These are phyloP conservation scores for Pichia sp. DNA, from an alignment of 1,139 yeast genomes.

Conservation along the genomic window DNA sequence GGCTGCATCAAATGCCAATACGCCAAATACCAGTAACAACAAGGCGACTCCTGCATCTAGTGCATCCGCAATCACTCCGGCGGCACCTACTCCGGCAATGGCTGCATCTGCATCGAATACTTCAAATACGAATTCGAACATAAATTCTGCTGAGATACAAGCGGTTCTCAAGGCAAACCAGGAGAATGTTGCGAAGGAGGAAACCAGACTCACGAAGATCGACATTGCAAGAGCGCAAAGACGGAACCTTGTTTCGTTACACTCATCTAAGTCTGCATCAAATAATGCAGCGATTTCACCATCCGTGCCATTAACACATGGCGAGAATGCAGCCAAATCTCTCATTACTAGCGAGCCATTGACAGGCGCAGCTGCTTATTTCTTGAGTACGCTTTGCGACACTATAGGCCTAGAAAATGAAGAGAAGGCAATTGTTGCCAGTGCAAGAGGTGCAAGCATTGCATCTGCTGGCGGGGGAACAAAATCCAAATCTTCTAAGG, in stretches of 20 bases:
- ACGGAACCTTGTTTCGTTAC: conserved; percentile 34
- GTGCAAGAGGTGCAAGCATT: conserved; percentile 1
- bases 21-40: background rate
- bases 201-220: conserved; percentile 16
- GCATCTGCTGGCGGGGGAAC: background rate
- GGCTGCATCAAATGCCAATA: background rate
- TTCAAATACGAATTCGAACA: conserved; percentile 10
- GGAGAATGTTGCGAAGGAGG: conserved; percentile 24
- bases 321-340: background rate
- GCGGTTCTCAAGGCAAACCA: conserved; percentile 23
- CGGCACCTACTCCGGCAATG: background rate
- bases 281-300: background rate
- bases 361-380: conserved; percentile 42
- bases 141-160: conserved; percentile 26
- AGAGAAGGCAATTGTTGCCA: conserved; percentile 20
- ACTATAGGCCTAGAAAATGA: conserved; percentile 40
- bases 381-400: conserved; percentile 45
- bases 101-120: conserved; percentile 13
- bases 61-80: conserved; percentile 10
- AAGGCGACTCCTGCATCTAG: conserved; percentile 2
- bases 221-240: conserved; percentile 32
- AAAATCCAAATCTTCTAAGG: background rate
- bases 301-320: background rate
- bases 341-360: too few species aligned
- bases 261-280: background rate